A percentile compares a stretch with the other conserved stretches of the same genome.
These are phyloP conservation scores for Cercis canadensis DNA, from an alignment of 306 rosid genomes.

Conservation along the genomic window DNA sequence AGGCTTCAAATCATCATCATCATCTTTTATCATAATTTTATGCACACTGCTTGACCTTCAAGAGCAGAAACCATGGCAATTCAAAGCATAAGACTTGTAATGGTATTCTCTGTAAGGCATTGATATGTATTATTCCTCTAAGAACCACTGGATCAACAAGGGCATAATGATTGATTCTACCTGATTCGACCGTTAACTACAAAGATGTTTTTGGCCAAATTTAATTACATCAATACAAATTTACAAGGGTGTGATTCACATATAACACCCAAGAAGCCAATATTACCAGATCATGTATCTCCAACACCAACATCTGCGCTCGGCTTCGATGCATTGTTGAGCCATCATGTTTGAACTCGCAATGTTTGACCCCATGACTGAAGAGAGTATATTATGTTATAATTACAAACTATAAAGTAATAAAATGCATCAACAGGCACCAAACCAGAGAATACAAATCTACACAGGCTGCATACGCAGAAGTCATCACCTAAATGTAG, in stretches of 20 bases:
- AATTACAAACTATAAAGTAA: not conserved
- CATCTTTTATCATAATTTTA: no score
- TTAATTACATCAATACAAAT: not conserved
- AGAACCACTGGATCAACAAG: conserved; percentile 4
- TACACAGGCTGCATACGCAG: not conserved
- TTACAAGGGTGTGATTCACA: conserved; percentile 31
- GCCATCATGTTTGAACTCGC: not conserved
- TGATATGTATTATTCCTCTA: conserved; percentile 9
- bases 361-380: conserved; percentile 37
- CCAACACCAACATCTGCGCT: conserved; percentile 28
- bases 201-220: conserved; percentile 21
- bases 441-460: not conserved
- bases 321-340: conserved; percentile 36
- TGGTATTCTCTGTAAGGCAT: no score
- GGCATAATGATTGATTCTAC: no score
- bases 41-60: no score
- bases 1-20: no score
- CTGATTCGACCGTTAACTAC: not conserved
- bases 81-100: no score
- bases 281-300: conserved; percentile 28
- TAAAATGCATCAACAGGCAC: not conserved
- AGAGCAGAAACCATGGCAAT: no score
- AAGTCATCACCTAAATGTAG: no score
- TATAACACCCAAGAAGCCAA: conserved; percentile 3
- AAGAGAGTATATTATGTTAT: conserved; percentile 23